These are phyloP conservation scores for Herpetomonas samuelpessoai DNA, from an alignment of 208 protist genomes.

Conservation along the genomic window DNA sequence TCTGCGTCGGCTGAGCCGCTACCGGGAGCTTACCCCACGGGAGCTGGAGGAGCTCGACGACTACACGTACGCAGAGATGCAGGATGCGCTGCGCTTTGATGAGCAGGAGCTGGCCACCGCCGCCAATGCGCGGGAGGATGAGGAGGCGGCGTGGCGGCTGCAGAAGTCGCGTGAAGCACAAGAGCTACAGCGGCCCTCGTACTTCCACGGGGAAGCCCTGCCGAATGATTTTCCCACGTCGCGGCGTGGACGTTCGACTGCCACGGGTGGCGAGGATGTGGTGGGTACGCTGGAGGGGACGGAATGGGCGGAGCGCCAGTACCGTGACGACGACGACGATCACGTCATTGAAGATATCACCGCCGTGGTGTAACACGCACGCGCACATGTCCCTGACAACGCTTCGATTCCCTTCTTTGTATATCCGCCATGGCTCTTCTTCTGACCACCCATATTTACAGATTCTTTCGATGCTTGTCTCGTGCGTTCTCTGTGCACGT, in stretches of 20 bases:
- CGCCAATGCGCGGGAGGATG: conserved; percentile 32
- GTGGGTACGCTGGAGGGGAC: background rate
- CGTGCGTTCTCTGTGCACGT: too few species aligned
- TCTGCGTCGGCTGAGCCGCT: conserved; percentile 52
- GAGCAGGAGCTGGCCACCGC: conserved; percentile 52
- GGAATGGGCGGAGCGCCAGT: background rate
- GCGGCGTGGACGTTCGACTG: background rate
- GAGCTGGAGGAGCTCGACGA: conserved; percentile 87
- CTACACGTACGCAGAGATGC: conserved; percentile 85
- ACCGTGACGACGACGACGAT: conserved; percentile 17
- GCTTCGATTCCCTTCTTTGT: too few species aligned
- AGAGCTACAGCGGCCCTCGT: conserved; percentile 5
- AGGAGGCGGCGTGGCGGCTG: conserved; percentile 13
- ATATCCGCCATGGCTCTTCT: background rate
- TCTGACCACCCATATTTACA: background rate
- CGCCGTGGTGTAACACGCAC: background rate
- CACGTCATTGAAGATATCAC: conserved; percentile 55
- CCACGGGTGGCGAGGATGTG: conserved; percentile 2
- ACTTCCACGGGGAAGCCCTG: conserved; percentile 14
- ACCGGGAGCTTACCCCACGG: conserved; percentile 72
- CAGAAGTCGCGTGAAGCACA: conserved; percentile 20
- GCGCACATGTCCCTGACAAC: background rate
- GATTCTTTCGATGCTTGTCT: background rate
- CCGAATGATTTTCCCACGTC: conserved; percentile 25
- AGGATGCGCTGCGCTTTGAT: conserved; percentile 67